Percentiles rank a stretch among this genome's conserved stretches.
Evolutionary conservation across 129 eudicot genomes (phyloP).

Genomic region (Tagetes patula): DNA sequence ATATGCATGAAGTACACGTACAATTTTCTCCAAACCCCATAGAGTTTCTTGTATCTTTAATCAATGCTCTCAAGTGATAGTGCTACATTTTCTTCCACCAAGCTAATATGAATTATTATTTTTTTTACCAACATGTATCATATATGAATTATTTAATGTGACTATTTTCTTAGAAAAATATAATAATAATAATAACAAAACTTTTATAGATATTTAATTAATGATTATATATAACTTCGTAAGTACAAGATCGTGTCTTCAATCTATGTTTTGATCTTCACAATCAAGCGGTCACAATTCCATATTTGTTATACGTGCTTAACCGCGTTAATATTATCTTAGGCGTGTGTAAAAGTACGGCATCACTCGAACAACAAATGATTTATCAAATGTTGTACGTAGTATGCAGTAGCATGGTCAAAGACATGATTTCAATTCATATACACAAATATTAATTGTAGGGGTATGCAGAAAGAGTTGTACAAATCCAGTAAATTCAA

Average conservation of each 20-base stretch:
- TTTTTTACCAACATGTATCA: too few species aligned
- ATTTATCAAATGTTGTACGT: neutral
- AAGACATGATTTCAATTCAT: conserved; percentile 1
- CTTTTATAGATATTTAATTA: too few species aligned
- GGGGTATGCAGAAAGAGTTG: conserved; percentile 19
- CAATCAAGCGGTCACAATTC: too few species aligned
- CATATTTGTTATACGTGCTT: too few species aligned
- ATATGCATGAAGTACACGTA: conserved; percentile 10
- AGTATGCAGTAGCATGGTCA: conserved; percentile 19
- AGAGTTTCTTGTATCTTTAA: neutral
- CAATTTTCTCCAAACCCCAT: neutral
- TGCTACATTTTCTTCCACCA: neutral
- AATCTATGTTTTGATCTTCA: too few species aligned
- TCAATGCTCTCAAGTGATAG: conserved; percentile 4
- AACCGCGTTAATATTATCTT: too few species aligned
- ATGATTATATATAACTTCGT: too few species aligned
- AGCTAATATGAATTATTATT: neutral
- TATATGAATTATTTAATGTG: too few species aligned
- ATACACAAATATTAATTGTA: neutral
- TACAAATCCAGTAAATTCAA: conserved; percentile 13
- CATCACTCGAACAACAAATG: neutral
- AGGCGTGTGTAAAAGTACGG: too few species aligned
- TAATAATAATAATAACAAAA: too few species aligned
- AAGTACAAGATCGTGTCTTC: too few species aligned
- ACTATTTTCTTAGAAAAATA: too few species aligned